Evolutionary conservation across 2,329 filamentous ascomycete species (phyloP).

Genomic region (Epicoccum sorghinum): DNA sequence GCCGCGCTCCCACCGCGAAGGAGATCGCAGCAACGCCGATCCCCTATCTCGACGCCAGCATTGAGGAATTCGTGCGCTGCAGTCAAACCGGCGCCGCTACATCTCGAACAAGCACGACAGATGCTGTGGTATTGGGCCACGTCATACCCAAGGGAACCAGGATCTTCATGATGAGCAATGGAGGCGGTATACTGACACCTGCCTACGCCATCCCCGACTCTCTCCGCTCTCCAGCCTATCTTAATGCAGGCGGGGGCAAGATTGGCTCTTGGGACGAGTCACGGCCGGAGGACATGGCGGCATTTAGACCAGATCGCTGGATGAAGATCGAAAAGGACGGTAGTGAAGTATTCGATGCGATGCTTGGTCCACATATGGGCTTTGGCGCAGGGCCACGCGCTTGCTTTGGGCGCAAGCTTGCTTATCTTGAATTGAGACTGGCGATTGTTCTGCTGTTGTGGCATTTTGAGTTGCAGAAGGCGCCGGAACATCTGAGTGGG

Average conservation of each 20-base stretch:
- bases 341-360: conserved; percentile 22
- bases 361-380: conserved; percentile 28
- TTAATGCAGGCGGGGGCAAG: conserved; percentile 28
- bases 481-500: conserved; percentile 25
- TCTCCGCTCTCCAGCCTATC: conserved; percentile 38
- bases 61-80: conserved; percentile 51
- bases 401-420: conserved; percentile 37
- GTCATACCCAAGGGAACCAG: conserved; percentile 49
- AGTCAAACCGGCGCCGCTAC: conserved; percentile 31
- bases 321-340: conserved; percentile 31
- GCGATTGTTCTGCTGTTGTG: conserved; percentile 36
- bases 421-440: conserved; percentile 35
- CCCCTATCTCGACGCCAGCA: conserved; percentile 52
- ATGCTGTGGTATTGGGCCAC: conserved; percentile 52
- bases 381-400: conserved; percentile 35
- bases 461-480: conserved; percentile 34
- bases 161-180: conserved; percentile 35
- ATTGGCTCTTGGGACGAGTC: conserved; percentile 30
- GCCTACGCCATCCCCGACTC: conserved; percentile 32
- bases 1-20: conserved; percentile 32
- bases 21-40: conserved; percentile 41
- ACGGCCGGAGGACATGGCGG: conserved; percentile 24
- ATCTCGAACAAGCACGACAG: conserved; percentile 41
- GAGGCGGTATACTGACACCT: conserved; percentile 16
- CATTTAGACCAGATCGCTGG: conserved; percentile 52